Conservation (phyloP, 148 eudicot genomes). For the Vaccinium vitisidaea region DNA sequence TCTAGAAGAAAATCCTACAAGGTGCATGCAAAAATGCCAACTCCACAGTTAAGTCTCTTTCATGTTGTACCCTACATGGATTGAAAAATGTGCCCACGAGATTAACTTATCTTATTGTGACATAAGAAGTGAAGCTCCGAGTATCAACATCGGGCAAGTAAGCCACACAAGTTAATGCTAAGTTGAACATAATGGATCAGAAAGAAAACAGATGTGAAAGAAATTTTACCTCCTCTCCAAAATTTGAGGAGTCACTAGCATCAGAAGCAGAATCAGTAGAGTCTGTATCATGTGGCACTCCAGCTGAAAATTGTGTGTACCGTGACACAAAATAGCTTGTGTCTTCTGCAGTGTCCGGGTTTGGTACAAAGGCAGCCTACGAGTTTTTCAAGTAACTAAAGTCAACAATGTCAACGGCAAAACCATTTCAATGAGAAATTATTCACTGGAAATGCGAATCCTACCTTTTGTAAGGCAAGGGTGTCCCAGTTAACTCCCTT, state of each 20-base stretch:
- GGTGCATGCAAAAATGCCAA: neutral
- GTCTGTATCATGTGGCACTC: slow-evolving; percentile 27
- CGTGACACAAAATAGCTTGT: slow-evolving; percentile 70
- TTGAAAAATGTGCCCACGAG: neutral
- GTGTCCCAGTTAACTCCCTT: slow-evolving; percentile 68
- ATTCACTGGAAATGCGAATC: slow-evolving; percentile 3
- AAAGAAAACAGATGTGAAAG: neutral
- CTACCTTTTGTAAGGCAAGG: slow-evolving; percentile 55
- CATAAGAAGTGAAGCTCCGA: neutral
- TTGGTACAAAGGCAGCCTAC: slow-evolving; percentile 72
- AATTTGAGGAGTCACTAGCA: slow-evolving; percentile 35
- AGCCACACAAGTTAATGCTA: neutral
- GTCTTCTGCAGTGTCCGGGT: slow-evolving; percentile 55
- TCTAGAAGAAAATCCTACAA: neutral
- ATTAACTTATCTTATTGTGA: neutral
- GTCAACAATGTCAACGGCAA: neutral
- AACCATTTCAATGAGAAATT: slow-evolving; percentile 9
- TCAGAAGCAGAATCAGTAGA: slow-evolving; percentile 47
- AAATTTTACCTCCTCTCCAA: slow-evolving; percentile 40
- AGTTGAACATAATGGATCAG: neutral
- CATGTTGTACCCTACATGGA: neutral
- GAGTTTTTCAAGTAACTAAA: slow-evolving; percentile 1
- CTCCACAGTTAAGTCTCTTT: neutral
- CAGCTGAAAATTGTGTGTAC: slow-evolving; percentile 39
- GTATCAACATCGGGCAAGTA: neutral